Evolutionary conservation across 2,329 filamentous ascomycete species (phyloP), one percentile per base, ranked within the genome.

Genomic region (Bipolaris bicolor): DNA sequence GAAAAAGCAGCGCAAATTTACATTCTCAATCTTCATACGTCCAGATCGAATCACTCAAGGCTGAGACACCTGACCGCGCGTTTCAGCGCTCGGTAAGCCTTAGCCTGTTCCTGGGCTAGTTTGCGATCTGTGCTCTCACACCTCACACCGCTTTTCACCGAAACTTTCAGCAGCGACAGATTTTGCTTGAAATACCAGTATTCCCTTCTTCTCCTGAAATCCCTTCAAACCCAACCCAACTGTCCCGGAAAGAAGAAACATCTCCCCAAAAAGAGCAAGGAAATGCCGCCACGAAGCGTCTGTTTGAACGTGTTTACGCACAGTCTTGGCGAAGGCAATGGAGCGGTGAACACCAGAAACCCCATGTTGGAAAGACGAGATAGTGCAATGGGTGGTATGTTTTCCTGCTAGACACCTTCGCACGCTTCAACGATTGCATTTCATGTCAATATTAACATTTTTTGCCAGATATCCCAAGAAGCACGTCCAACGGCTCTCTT

Each of bases 91-190:
- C 55, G 55, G 55, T 57, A 69, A 75, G 71, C 71, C 58, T 70
- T 70, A 71, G 63, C 61, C 59, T 64, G 59, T 60, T 67, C 56
- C 53, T 46, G 59, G 62, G 54, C 62, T 72, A 73, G 70, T 66
- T 65, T 55, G 56, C 57, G 65, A 69, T 70, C 71, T 63, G 71
- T 70, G 71, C 70, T 61, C 65, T 63, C 55, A 69, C 69, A 71
- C 68, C 70, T 72, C 71, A 73, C 70, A 75, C 72, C 71, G 71
- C 72, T 73, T 72, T 72, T 75, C 70, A 69, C 50, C 52, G 59
- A 65, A 66, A 64, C 62, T 69, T 69, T 67, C 31, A 55, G 58
- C 64, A 55, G 58, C 59, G 39, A 61, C 63, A 58, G 58, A 62
- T 64, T 65, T 67, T 62, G 54, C 65, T 68, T 66, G 64, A 70